Evolutionary conservation across 2,329 filamentous ascomycete genomes (phyloP), one percentile per base, ranked within the genome.

Genomic region (Aspergillus piperis): DNA sequence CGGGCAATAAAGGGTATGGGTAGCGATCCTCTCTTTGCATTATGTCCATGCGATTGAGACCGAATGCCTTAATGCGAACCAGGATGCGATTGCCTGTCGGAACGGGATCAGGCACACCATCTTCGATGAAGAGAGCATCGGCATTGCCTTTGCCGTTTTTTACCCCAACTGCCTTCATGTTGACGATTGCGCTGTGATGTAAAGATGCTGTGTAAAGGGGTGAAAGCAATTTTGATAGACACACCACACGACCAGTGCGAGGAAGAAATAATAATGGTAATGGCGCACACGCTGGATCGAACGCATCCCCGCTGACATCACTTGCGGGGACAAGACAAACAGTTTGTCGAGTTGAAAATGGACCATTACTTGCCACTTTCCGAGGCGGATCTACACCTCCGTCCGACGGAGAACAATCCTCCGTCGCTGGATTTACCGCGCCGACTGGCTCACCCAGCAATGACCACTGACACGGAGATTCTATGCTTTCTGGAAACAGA

Each of bases 1-100:
- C 50, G 3, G 50, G 50, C 17, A 39, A 15, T 11, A 39, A 36
- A 15, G 50, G 50, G 3, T 38, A 53, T n/a, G 50, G 50, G n/a
- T 53, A 53, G 8, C 30, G 50, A 30, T 39, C 50, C 13, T 53
- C 50, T 5, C 50, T 30, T 19, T 53, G 50, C 30, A 53, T 53
- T 5, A 53, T 53, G 13, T 53, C 50, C 50, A 53, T 53, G 21
- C 50, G 50, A 30, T 53, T 53, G 11, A 53, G 30, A 13, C 50
- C 50, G 8, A 53, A 53, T 5, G 50, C 50, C 15, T 17, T 30
- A 32, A 53, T 53, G 19, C 36, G 30, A 5, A 53, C 32, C 27
- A 53, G 36, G 30, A 53, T 32, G 11, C 36, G 50, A 36, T 25
- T 39, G 5, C 30, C 19, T 7, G 15, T 15, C 8, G 50, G 50